Conservation (phyloP, 371 early-diverging fungal species). For the Nematocida sp. region DNA sequence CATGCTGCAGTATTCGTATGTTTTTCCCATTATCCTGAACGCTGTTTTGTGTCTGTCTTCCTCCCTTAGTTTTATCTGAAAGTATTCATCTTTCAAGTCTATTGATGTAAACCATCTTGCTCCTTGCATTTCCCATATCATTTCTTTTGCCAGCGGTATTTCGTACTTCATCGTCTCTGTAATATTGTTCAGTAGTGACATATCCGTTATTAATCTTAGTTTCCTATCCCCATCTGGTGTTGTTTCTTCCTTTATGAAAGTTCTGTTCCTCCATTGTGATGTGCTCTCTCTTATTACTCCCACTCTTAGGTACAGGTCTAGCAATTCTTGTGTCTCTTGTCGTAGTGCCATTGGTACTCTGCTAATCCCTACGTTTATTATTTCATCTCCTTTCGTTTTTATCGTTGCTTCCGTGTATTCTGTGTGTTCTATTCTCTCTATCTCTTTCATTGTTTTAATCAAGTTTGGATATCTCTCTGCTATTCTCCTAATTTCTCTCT, state of each 20-base stretch:
- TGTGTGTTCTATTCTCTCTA: background rate
- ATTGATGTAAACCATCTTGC: conserved; percentile 24
- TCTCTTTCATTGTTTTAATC: background rate
- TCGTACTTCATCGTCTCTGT: conserved; percentile 8
- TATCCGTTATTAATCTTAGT: conserved; percentile 37
- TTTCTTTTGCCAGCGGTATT: conserved; percentile 22
- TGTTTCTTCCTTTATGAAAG: background rate
- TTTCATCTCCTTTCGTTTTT: background rate
- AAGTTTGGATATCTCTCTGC: background rate
- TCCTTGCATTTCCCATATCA: conserved; percentile 19
- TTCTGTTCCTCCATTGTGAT: conserved; percentile 28
- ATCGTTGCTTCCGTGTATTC: background rate
- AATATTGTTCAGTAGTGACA: conserved; percentile 32
- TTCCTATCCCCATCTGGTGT: conserved; percentile 31
- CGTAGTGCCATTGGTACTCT: background rate
- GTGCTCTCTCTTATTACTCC: conserved; percentile 28
- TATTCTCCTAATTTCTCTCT: background rate
- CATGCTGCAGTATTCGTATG: conserved; percentile 49
- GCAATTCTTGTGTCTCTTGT: background rate
- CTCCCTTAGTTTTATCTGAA: conserved; percentile 9
- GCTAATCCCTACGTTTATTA: background rate
- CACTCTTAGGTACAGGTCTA: background rate
- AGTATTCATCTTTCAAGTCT: conserved; percentile 54
- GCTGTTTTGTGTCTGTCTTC: conserved; percentile 39
- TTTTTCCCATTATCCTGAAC: conserved; percentile 6